These are phyloP conservation scores for Thelonectria discophora DNA, from an alignment of 2,329 filamentous ascomycete species.

Conservation along the genomic window DNA sequence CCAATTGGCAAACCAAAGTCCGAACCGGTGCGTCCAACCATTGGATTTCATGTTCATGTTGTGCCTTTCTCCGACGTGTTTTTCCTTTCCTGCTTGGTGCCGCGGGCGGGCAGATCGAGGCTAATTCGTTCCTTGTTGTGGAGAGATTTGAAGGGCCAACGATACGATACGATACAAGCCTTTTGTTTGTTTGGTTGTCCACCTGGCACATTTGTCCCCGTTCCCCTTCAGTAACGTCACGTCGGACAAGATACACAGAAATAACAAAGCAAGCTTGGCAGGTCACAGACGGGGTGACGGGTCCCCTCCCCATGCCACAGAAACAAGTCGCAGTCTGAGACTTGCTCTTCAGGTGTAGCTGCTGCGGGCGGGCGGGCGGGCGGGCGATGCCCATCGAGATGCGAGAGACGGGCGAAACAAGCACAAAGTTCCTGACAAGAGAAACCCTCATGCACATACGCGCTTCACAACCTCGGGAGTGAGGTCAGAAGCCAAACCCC, in stretches of 20 bases:
- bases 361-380: too few relatives aligned
- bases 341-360: too few relatives aligned
- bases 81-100: constrained; percentile 4
- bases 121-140: constrained; percentile 21
- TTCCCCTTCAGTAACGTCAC: neutral
- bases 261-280: too few relatives aligned
- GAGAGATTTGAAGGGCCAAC: too few relatives aligned
- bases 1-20: neutral
- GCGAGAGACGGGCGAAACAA: neutral
- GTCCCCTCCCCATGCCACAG: neutral
- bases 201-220: too few relatives aligned
- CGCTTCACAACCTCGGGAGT: too few relatives aligned
- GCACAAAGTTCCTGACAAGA: neutral
- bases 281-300: neutral
- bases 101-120: constrained; percentile 23
- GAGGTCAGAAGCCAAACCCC: too few relatives aligned
- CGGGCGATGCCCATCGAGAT: too few relatives aligned
- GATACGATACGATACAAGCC: too few relatives aligned
- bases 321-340: neutral
- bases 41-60: too few relatives aligned
- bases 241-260: neutral
- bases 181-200: constrained; percentile 1
- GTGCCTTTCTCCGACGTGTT: neutral
- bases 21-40: constrained; percentile 6
- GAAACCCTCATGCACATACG: too few relatives aligned